phyloP scores from a whole-genome alignment of 1,139 yeast species.

The Geotrichum reessii region DNA sequence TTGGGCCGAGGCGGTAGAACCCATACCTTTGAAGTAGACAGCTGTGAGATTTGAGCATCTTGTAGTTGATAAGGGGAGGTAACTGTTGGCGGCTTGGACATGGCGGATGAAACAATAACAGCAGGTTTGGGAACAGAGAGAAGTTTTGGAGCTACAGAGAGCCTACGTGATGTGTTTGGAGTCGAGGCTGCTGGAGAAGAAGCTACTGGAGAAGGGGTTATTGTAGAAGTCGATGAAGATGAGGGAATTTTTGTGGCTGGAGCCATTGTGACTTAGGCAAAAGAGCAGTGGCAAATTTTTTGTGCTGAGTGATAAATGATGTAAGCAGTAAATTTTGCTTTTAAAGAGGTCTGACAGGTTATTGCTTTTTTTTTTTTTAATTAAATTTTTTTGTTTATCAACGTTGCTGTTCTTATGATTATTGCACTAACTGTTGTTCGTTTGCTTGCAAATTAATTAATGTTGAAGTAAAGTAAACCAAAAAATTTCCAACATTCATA shows the following conservation, averaged over 20 bases:
- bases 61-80: not conserved
- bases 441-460: not conserved
- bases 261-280: not conserved
- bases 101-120: not conserved
- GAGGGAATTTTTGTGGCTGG: not conserved
- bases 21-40: conserved; percentile 75
- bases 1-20: conserved; percentile 86
- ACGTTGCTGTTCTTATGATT: too few species aligned
- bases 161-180: not conserved
- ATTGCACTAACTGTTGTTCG: not conserved
- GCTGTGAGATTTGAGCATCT: conserved; percentile 14
- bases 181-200: not conserved
- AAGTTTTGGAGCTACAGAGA: conserved; percentile 5
- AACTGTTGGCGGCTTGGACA: not conserved
- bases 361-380: not conserved
- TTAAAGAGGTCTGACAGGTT: not conserved
- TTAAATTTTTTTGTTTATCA: too few species aligned
- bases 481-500: not conserved
- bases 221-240: not conserved
- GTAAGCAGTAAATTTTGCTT: not conserved
- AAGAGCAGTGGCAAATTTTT: not conserved
- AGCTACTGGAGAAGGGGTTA: not conserved
- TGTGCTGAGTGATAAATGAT: not conserved
- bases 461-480: not conserved
- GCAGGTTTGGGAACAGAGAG: not conserved